These are phyloP conservation scores for Brassica rapa DNA, from an alignment of 345 rosid species.

Conservation along the genomic window DNA sequence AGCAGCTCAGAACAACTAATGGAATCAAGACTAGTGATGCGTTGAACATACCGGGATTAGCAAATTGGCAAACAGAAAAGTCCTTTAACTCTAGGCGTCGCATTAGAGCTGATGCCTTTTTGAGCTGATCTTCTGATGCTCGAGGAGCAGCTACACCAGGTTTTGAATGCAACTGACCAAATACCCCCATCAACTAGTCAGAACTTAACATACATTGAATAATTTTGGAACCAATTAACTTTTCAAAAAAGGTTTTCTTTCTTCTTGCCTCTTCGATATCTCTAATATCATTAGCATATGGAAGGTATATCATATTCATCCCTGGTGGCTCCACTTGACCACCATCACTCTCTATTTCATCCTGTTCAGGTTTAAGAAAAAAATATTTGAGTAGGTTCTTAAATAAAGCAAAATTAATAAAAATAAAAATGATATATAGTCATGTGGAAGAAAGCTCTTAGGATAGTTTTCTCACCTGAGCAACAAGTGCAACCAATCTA, in stretches of 20 bases:
- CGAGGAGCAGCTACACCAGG: constrained; percentile 51
- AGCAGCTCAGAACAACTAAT: constrained; percentile 15
- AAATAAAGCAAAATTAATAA: constrained; percentile 21
- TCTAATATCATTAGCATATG: constrained; percentile 88
- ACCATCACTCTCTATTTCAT: constrained; percentile 66
- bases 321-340: constrained; percentile 95
- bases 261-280: constrained; percentile 77
- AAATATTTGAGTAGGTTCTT: constrained; percentile 7
- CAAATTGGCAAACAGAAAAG: constrained; percentile 74
- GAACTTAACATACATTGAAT: constrained; percentile 20
- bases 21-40: background rate
- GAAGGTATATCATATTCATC: constrained; percentile 94
- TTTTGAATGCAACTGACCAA: constrained; percentile 56
- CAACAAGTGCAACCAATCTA: constrained; percentile 83
- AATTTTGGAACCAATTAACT: constrained; percentile 22
- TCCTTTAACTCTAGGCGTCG: constrained; percentile 77
- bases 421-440: constrained; percentile 10
- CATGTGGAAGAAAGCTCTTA: constrained; percentile 12
- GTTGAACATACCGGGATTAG: constrained; percentile 67
- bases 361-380: constrained; percentile 54
- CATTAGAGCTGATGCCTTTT: constrained; percentile 69
- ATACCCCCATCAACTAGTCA: constrained; percentile 26
- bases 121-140: constrained; percentile 75
- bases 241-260: constrained; percentile 18
- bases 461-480: constrained; percentile 61